Base-by-base conservation (phyloP, 2,329 filamentous ascomycete genomes). In the Biscogniauxia sp. region DNA sequence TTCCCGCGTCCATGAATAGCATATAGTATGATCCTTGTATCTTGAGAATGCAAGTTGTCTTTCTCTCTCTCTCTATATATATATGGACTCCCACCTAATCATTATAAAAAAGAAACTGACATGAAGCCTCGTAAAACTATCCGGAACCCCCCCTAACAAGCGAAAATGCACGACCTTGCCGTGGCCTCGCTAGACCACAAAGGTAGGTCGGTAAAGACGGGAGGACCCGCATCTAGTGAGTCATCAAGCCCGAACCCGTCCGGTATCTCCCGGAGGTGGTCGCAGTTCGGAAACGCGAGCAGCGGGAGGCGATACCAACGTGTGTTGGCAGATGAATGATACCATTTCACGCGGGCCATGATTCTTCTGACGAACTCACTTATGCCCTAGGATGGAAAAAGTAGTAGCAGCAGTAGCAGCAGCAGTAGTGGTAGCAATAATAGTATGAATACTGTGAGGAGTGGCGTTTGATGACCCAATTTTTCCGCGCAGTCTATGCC, bases 401-500 rank as follows among this genome's bases (percentile, higher is more conserved):
- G 28, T 7, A 32, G 28, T 7, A 32, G 59, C 32, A 52, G 9
- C 13, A 52, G 23, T 5, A 23, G 23, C 23, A 23, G 23, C 23
- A 23, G 23, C 23, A 55, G 58, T 64, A 13, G 20, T 32, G 9
- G 28, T 32, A 32, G 28, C 9, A 7, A 7, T 32, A 32, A 59
- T 41, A 52, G 9, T 26, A 52, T 52, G 25, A 20, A 20, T 20
- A 15, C 13, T 23, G 20, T 52, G 13, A 52, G 26, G 49, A n/a
- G 78, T 78, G 15, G 37, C 37, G 50, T 51, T 51, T 51, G n/a
- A 7, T 54, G 25, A 54, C n/a, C 28, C 15, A 19, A 20, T 5
- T 13, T 20, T 7, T 17, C 20, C 57, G 26, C 61, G 62, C 20
- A 57, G 37, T 45, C 37, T 45, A 17, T 45, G 37, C 37, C 15